Evolutionary conservation across 108 stramenopile genomes (phyloP).

Genomic region (Cylindrotheca closterium): DNA sequence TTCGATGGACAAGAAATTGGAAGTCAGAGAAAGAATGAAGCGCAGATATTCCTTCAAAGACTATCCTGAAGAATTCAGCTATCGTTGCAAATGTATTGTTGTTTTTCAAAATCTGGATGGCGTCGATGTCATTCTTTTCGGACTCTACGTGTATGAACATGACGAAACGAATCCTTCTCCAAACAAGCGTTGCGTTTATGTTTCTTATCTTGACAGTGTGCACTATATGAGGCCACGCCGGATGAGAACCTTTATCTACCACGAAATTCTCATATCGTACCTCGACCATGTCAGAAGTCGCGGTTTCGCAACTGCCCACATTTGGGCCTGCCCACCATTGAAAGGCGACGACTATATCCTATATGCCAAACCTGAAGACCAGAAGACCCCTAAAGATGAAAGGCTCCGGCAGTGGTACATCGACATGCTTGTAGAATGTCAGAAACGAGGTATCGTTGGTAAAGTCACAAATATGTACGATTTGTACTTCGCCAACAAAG

Average conservation of each 20-base stretch:
- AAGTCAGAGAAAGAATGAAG: conserved; percentile 88
- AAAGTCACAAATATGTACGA: conserved; percentile 94
- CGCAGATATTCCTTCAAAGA: conserved; percentile 86
- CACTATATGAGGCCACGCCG: conserved; percentile 90
- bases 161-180: conserved; percentile 85
- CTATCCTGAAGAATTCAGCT: conserved; percentile 89
- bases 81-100: conserved; percentile 89
- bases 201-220: conserved; percentile 93
- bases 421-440: conserved; percentile 92
- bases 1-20: conserved; percentile 85
- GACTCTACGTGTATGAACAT: conserved; percentile 91
- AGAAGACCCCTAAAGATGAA: conserved; percentile 94
- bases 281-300: conserved; percentile 87
- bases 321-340: conserved; percentile 99
- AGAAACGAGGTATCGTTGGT: conserved; percentile 85
- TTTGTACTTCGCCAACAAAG: conserved; percentile 83
- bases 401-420: conserved; percentile 95
- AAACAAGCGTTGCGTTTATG: conserved; percentile 83
- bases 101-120: conserved; percentile 94
- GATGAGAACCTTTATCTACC: conserved; percentile 92
- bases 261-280: conserved; percentile 94
- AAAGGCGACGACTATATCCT: conserved; percentile 99
- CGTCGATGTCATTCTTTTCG: conserved; percentile 94
- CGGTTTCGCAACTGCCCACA: conserved; percentile 92
- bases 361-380: conserved; percentile 97